Evolutionary conservation across 768 basidiomycete species (phyloP), one percentile per base, ranked within the genome.

Genomic region (Mycena chlorophos): DNA sequence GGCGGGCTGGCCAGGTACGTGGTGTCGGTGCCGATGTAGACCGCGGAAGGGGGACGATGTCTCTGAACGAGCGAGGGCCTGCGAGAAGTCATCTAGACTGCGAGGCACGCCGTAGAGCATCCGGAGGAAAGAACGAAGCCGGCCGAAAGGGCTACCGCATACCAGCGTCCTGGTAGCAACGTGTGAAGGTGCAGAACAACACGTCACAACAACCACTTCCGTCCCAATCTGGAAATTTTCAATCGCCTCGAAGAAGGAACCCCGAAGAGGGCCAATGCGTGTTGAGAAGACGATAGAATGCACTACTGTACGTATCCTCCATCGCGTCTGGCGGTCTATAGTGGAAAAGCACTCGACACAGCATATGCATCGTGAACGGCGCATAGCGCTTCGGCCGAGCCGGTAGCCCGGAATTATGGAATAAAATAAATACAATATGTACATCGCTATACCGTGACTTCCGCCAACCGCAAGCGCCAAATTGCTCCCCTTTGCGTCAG

Each of bases 31-130:
- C 82, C 81, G 40, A 84, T 73, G 71, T 79, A 83, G 65, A 85
- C 83, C 63, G 83, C 83, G 58, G 84, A 85, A 70, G 81, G 76
- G 69, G 83, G 82, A 64, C 83, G 83, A 57, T 71, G 73, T 68
- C 75, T 75, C 63, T 71, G 69, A 56, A 70, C 64, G 58, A 72
- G 56, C 64, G 71, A 65, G 47, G 70, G 56, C 23, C 78, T 75
- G 66, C 82, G 81, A 56, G 80, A 69, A 66, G 80, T 78, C 82
- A 83, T 83, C 69, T 51, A 57, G 58, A 57, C 54, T 39, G 38
- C 17, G 26, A 47, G 39, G 27, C n/a, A 54, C 52, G 55, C 42
- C n/a, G 34, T 55, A 61, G 55, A 61, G 60, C 59, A 61, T 63
- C 52, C 45, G 52, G 19, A 52, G 49, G 37, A 47, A 51, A 25